Base-by-base conservation (phyloP, 352 stramenopile species). In the Phytopythium delawarense region DNA sequence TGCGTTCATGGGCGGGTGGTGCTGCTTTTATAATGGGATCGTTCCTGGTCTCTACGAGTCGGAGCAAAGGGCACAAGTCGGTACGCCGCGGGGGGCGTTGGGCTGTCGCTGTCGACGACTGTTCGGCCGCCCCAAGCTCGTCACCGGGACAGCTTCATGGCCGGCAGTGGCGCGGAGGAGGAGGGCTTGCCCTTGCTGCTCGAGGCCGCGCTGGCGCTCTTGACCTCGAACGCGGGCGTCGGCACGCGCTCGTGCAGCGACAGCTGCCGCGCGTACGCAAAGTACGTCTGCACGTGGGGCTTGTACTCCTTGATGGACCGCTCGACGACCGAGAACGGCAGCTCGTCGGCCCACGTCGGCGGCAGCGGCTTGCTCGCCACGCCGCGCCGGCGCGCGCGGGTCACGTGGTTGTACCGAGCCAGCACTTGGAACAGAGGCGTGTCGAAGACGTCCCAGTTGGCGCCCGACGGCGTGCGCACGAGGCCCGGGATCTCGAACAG, bases 401-500 rank as follows among this genome's bases (percentile, higher is more conserved):
- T 74, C 48, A 71, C 63, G 39, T 84, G 73, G 32, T 74, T 83
- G 58, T 79, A 86, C 40, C 72, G 66, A 34, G 64, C 49, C 9
- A 92, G 67, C 44, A 84, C 65, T 64, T 89, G 69, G 2, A 75
- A 71, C n/a, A 92, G 69, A 5, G 83, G 80, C 8, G 53, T 23
- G 57, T 92, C 83, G 54, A 90, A 90, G 9, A 65, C 77, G 16
- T 90, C 75, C 83, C 83, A 92, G 56, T 67, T 81, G 7, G 57
- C 64, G 34, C 62, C 63, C 16, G 64, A 67, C 5, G 67, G 50
- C 4, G 65, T 62, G 39, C 77, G 79, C 30, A 90, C 70, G 37
- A 92, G 72, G 4, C 80, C 82, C 28, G 76, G 79, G 61, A 92
- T 90, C 50, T 92, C 83, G 48, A 92, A 92, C 7, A 92, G 64